Evolutionary conservation across 768 basidiomycete species (phyloP).

Genomic region (Tylopilus felleus): DNA sequence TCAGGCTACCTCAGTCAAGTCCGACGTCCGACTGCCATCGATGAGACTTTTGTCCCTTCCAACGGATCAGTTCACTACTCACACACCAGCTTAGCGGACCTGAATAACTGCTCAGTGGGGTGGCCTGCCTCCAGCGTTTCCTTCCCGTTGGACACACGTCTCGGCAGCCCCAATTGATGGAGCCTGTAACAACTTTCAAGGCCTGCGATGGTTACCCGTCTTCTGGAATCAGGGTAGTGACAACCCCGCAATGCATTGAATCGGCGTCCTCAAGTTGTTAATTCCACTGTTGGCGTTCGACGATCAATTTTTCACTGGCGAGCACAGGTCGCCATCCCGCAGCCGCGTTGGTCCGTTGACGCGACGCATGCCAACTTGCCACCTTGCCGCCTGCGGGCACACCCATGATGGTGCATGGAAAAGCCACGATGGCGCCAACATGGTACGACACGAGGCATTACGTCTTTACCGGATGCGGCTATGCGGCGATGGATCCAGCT

Average conservation of each 20-base stretch:
- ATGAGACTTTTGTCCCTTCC: neutral
- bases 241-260: neutral
- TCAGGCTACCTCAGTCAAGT: neutral
- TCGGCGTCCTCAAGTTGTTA: neutral
- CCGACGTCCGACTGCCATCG: too few relatives aligned
- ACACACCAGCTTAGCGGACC: neutral
- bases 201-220: neutral
- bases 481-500: too few relatives aligned
- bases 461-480: too few relatives aligned
- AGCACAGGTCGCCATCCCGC: neutral
- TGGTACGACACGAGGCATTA: neutral
- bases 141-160: neutral
- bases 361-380: neutral
- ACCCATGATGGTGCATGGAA: too few relatives aligned
- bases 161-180: neutral
- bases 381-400: neutral
- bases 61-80: neutral
- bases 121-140: neutral
- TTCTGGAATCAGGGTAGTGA: neutral
- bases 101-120: neutral
- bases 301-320: too few relatives aligned
- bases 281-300: neutral
- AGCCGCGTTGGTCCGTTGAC: neutral
- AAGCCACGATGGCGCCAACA: neutral
- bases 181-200: neutral